Conservation (phyloP, 106 monocot species). For the Apostasia ramifera region DNA sequence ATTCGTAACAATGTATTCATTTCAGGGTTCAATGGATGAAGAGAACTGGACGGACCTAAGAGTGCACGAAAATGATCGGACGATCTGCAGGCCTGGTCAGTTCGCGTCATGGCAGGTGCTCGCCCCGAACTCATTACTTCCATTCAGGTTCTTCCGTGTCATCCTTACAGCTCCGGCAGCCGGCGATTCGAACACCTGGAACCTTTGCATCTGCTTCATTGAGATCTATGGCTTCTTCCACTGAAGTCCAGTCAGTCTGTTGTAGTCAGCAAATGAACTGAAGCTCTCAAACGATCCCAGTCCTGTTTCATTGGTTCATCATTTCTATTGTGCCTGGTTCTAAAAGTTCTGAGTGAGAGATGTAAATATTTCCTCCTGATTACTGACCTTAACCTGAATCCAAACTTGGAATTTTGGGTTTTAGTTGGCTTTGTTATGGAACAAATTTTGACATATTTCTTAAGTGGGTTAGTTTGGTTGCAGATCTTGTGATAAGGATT, state of each 20-base stretch:
- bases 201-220: slow-evolving; percentile 87
- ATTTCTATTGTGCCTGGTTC: too few relatives aligned
- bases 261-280: too few relatives aligned
- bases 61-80: slow-evolving; percentile 72
- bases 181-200: slow-evolving; percentile 43
- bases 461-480: too few relatives aligned
- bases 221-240: slow-evolving; percentile 87
- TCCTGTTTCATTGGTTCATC: too few relatives aligned
- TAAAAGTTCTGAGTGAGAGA: too few relatives aligned
- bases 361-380: too few relatives aligned
- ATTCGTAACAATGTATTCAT: background rate
- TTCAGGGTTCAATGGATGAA: slow-evolving; percentile 76
- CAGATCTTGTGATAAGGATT: too few relatives aligned
- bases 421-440: too few relatives aligned
- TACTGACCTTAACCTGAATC: too few relatives aligned
- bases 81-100: slow-evolving; percentile 66
- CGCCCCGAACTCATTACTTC: slow-evolving; percentile 60
- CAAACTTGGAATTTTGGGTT: too few relatives aligned
- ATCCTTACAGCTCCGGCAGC: slow-evolving; percentile 40
- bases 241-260: slow-evolving; percentile 9
- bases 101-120: slow-evolving; percentile 77
- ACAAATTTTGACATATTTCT: too few relatives aligned
- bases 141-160: slow-evolving; percentile 86
- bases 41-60: slow-evolving; percentile 62
- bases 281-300: too few relatives aligned